A percentile compares a stretch with the other conserved stretches of the same genome.
Evolutionary conservation across 2,329 filamentous ascomycete genomes (phyloP).

Genomic region (Alternaria burnsii): DNA sequence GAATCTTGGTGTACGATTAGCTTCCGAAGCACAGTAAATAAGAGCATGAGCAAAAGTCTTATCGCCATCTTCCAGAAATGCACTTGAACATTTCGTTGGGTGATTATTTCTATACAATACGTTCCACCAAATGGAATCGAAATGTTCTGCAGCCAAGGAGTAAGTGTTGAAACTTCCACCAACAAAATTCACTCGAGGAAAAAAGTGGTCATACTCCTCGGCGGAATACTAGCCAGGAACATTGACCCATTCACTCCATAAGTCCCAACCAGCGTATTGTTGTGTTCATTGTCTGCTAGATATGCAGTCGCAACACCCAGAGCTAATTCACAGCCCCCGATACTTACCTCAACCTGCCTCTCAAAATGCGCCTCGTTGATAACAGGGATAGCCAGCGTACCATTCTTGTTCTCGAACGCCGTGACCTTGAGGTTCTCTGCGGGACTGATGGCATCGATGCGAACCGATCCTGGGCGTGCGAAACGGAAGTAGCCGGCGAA

Average conservation of each 20-base stretch:
- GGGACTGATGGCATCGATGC: conserved; percentile 35
- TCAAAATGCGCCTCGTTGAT: conserved; percentile 40
- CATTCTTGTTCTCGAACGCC: too few relatives aligned
- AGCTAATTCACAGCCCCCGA: neutral
- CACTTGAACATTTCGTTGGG: too few relatives aligned
- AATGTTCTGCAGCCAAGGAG: too few relatives aligned
- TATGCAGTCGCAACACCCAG: conserved; percentile 7
- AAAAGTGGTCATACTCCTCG: too few relatives aligned
- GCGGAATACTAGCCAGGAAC: too few relatives aligned
- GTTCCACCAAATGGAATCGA: too few relatives aligned
- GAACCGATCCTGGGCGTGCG: conserved; percentile 47
- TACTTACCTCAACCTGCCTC: conserved; percentile 7
- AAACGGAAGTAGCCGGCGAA: conserved; percentile 50
- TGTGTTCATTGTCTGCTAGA: conserved; percentile 15
- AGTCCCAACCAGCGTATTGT: conserved; percentile 14
- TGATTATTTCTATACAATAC: too few relatives aligned
- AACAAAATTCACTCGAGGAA: too few relatives aligned
- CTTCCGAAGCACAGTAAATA: neutral
- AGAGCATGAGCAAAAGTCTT: too few relatives aligned
- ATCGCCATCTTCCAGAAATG: neutral
- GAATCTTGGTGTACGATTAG: too few relatives aligned
- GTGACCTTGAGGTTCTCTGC: too few relatives aligned
- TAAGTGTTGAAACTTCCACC: too few relatives aligned
- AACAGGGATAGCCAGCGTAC: conserved; percentile 36
- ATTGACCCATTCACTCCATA: neutral